Conservation (phyloP, 495 filamentous ascomycete genomes). For the Hypoxylon fuscum region DNA sequence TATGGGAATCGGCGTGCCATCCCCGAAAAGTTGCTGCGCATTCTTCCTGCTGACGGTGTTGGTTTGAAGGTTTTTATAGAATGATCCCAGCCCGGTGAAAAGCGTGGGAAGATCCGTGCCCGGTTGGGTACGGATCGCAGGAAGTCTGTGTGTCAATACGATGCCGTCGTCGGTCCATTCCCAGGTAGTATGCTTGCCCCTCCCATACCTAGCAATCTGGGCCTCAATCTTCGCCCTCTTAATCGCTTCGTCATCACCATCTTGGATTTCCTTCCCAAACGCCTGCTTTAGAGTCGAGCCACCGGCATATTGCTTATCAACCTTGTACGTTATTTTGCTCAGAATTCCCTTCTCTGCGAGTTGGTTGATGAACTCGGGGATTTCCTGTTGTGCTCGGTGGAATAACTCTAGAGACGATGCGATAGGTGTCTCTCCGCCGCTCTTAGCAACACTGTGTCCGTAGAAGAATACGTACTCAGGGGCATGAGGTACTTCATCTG, state of each 20-base stretch:
- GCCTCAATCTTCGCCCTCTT: constrained; percentile 57
- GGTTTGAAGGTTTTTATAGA: too few relatives aligned
- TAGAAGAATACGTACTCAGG: constrained; percentile 66
- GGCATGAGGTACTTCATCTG: constrained; percentile 61
- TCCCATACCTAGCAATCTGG: constrained; percentile 58
- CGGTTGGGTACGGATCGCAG: constrained; percentile 57
- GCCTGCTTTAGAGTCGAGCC: constrained; percentile 62
- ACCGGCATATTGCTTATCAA: constrained; percentile 54
- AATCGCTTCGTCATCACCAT: constrained; percentile 56
- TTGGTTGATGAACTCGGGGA: constrained; percentile 59
- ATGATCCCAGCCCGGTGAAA: constrained; percentile 61
- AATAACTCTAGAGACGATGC: constrained; percentile 63
- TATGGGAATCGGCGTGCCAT: constrained; percentile 62
- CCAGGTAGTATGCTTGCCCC: constrained; percentile 51
- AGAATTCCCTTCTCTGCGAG: constrained; percentile 57
- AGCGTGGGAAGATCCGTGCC: constrained; percentile 59
- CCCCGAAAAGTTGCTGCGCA: constrained; percentile 53
- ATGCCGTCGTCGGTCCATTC: constrained; percentile 58
- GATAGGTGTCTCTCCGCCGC: constrained; percentile 62
- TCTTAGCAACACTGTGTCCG: constrained; percentile 19
- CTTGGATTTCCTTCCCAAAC: constrained; percentile 60
- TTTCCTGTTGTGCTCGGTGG: constrained; percentile 53
- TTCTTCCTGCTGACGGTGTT: constrained; percentile 43
- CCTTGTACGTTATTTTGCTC: constrained; percentile 56
- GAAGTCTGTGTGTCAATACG: constrained; percentile 49